phyloP scores from a whole-genome alignment of 192 early-diverging fungal genomes.

The Gonapodya sp. region DNA sequence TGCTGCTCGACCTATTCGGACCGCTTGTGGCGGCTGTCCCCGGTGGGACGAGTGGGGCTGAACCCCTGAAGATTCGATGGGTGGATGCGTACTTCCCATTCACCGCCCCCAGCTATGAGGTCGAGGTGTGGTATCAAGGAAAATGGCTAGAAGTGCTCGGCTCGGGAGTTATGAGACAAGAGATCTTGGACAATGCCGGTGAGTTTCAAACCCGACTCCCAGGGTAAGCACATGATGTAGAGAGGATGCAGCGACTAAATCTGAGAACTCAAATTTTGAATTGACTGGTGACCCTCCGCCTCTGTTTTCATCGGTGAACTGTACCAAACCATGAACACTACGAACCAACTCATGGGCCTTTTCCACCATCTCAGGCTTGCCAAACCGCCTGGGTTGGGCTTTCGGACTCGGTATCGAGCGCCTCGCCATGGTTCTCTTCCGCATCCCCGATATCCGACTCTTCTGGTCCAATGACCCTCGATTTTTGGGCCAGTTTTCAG shows the following conservation, averaged over 20 bases:
- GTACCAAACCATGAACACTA: too few species aligned
- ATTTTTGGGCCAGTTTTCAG: constrained; percentile 74
- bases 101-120: constrained; percentile 92
- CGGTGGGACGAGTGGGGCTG: constrained; percentile 18
- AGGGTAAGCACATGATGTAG: too few species aligned
- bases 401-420: constrained; percentile 96
- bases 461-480: constrained; percentile 89
- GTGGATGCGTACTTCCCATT: constrained; percentile 92
- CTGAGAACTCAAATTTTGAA: too few species aligned
- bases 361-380: constrained; percentile 39
- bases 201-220: too few species aligned
- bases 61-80: constrained; percentile 76
- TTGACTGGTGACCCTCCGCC: too few species aligned
- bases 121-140: constrained; percentile 87
- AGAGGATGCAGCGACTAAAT: too few species aligned
- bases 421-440: constrained; percentile 91
- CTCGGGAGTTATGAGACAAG: constrained; percentile 84
- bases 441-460: constrained; percentile 88
- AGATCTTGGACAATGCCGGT: constrained; percentile 63
- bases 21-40: constrained; percentile 25
- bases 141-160: constrained; percentile 92
- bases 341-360: too few species aligned
- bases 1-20: constrained; percentile 64
- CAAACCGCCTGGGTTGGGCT: constrained; percentile 87
- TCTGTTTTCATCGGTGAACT: too few species aligned